phyloP scores from a whole-genome alignment of 2,329 filamentous ascomycete species.

The Penicillium sp. region DNA sequence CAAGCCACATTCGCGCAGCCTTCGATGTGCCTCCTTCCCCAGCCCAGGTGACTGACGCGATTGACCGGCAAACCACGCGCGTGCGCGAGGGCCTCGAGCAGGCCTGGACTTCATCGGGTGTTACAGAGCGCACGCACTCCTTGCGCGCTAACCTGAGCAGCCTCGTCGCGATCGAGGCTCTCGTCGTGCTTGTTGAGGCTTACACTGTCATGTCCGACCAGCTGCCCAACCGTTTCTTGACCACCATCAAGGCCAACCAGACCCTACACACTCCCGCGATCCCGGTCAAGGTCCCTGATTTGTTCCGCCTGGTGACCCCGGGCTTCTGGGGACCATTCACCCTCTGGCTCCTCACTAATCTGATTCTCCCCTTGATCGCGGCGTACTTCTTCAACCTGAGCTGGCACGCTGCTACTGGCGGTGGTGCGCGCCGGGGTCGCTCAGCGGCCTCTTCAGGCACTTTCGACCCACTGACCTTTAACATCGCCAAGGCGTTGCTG shows the following conservation, averaged over 20 bases:
- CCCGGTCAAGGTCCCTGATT: conserved; percentile 74
- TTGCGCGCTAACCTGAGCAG: conserved; percentile 73
- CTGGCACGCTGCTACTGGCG: conserved; percentile 50
- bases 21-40: conserved; percentile 47
- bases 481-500: conserved; percentile 82
- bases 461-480: conserved; percentile 88
- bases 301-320: conserved; percentile 76
- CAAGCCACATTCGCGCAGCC: conserved; percentile 18
- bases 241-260: conserved; percentile 70
- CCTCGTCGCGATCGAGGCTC: conserved; percentile 71
- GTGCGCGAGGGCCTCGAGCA: conserved; percentile 44
- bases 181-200: conserved; percentile 72
- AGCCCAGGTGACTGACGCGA: conserved; percentile 65
- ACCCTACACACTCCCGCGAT: conserved; percentile 63
- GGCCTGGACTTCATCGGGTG: conserved; percentile 44
- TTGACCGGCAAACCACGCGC: conserved; percentile 67
- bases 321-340: conserved; percentile 84
- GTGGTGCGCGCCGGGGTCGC: conserved; percentile 34
- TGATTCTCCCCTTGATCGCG: conserved; percentile 71
- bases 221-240: conserved; percentile 73
- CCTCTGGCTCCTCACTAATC: conserved; percentile 76
- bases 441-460: conserved; percentile 33
- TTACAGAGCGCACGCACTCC: conserved; percentile 60
- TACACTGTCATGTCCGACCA: conserved; percentile 72
- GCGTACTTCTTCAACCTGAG: conserved; percentile 94